Evolutionary conservation across 1,139 yeast species (phyloP).

Genomic region (Candida sojae): DNA sequence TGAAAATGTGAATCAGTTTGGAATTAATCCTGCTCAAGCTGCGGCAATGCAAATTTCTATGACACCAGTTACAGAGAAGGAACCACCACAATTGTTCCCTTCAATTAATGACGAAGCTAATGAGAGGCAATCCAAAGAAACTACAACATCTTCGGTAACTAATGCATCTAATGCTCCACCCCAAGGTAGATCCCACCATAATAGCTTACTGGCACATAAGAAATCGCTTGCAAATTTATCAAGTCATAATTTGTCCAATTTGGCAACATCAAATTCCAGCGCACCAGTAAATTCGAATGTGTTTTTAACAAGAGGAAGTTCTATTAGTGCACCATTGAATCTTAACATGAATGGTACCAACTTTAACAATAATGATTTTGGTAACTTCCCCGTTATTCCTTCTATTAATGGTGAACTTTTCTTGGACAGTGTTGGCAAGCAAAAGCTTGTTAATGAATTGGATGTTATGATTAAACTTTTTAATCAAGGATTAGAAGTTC

Average conservation of each 20-base stretch:
- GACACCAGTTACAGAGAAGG: constrained; percentile 78
- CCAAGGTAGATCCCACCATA: constrained; percentile 12
- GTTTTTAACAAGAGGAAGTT: constrained; percentile 19
- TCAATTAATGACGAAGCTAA: constrained; percentile 15
- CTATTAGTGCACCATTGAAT: constrained; percentile 8
- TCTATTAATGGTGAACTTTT: constrained; percentile 40
- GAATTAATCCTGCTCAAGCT: constrained; percentile 56
- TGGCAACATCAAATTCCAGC: constrained; percentile 11
- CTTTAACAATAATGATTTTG: background rate
- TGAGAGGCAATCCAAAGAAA: constrained; percentile 1
- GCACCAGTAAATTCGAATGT: constrained; percentile 12
- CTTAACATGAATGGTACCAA: background rate
- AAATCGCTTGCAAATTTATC: constrained; percentile 6
- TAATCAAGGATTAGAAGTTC: constrained; percentile 42
- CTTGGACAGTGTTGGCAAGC: constrained; percentile 35
- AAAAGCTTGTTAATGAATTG: constrained; percentile 36
- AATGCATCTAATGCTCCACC: background rate
- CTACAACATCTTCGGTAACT: background rate
- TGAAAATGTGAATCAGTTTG: constrained; percentile 62
- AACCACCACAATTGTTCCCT: constrained; percentile 17
- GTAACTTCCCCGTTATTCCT: constrained; percentile 40
- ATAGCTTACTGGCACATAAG: constrained; percentile 16
- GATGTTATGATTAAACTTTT: constrained; percentile 43
- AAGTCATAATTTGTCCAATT: constrained; percentile 10
- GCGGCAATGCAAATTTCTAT: constrained; percentile 58